Evolutionary conservation across 371 early-diverging fungal genomes (phyloP).

Genomic region (Mortierella sp.): DNA sequence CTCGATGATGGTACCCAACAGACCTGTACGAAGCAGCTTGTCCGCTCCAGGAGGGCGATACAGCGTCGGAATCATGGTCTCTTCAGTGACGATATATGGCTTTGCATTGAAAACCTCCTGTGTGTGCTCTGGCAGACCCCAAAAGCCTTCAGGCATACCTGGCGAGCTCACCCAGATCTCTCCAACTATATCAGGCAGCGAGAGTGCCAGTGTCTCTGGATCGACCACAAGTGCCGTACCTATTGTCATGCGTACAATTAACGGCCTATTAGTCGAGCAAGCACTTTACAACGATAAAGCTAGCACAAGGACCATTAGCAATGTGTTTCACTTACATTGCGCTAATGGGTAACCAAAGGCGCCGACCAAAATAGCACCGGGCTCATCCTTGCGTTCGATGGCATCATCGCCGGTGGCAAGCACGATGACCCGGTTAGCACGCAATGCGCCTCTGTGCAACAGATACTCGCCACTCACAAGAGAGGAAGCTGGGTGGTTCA

Average conservation of each 20-base stretch:
- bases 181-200: slow-evolving; percentile 78
- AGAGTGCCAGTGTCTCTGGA: slow-evolving; percentile 79
- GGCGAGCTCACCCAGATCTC: slow-evolving; percentile 88
- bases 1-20: slow-evolving; percentile 80
- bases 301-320: too few relatives aligned
- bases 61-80: slow-evolving; percentile 42
- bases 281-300: too few relatives aligned
- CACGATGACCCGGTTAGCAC: slow-evolving; percentile 57
- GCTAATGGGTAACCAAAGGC: slow-evolving; percentile 73
- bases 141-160: slow-evolving; percentile 79
- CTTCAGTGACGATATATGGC: slow-evolving; percentile 62
- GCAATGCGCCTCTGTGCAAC: slow-evolving; percentile 34
- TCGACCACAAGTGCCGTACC: slow-evolving; percentile 82
- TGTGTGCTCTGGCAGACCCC: slow-evolving; percentile 79
- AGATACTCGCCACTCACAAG: slow-evolving; percentile 30
- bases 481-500: slow-evolving; percentile 41
- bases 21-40: slow-evolving; percentile 77
- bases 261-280: neutral
- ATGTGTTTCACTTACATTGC: slow-evolving; percentile 56
- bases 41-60: slow-evolving; percentile 33
- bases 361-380: slow-evolving; percentile 41
- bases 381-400: slow-evolving; percentile 25
- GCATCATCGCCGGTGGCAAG: slow-evolving; percentile 61
- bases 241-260: slow-evolving; percentile 1
- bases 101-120: slow-evolving; percentile 78